Evolutionary conservation across 2,329 filamentous ascomycete species (phyloP).

Genomic region (Colletotrichum sp.): DNA sequence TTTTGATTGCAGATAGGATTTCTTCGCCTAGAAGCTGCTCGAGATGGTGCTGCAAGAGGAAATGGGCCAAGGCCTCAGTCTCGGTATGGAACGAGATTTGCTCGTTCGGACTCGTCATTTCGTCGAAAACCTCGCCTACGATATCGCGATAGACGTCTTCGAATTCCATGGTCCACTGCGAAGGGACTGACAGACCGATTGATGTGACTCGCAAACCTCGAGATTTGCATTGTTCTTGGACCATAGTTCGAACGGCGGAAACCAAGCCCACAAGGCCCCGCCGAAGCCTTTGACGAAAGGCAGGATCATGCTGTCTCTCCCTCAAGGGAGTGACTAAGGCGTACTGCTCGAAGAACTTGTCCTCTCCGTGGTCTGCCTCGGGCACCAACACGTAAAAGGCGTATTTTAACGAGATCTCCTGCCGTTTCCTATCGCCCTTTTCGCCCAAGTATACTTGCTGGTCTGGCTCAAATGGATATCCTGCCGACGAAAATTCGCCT

Average conservation of each 20-base stretch:
- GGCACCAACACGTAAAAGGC: not conserved
- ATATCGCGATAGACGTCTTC: not conserved
- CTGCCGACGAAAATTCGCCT: not conserved
- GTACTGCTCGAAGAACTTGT: not conserved
- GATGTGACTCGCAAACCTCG: too few relatives aligned
- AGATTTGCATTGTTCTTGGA: too few relatives aligned
- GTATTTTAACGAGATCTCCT: not conserved
- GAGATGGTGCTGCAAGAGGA: too few relatives aligned
- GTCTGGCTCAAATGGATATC: not conserved
- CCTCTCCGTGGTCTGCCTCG: not conserved
- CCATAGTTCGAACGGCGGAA: too few relatives aligned
- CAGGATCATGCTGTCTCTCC: not conserved
- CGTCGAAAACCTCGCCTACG: not conserved
- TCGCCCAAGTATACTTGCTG: not conserved
- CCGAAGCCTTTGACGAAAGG: not conserved
- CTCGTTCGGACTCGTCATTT: accelerated
- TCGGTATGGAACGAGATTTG: not conserved
- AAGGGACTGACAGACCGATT: too few relatives aligned
- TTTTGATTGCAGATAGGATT: too few relatives aligned
- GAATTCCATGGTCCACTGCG: too few relatives aligned
- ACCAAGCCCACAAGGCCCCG: too few relatives aligned
- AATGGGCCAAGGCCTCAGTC: not conserved
- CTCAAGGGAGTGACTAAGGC: not conserved
- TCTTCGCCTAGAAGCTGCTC: too few relatives aligned
- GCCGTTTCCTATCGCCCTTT: not conserved